phyloP scores from a whole-genome alignment of 768 basidiomycete genomes.

The Chalciporus sphaerocephalus region DNA sequence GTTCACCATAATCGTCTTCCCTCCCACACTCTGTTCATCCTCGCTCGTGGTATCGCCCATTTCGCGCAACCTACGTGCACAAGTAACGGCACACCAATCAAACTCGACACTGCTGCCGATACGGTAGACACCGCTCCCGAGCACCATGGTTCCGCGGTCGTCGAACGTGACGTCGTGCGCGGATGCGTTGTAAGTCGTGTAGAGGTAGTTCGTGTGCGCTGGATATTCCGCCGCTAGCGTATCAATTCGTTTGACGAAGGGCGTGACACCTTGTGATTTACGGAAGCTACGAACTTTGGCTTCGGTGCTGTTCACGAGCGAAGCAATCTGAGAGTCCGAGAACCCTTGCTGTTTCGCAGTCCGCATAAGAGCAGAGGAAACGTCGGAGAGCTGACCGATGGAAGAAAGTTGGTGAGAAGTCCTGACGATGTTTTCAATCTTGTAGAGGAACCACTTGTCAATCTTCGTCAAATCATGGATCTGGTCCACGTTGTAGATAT shows the following conservation, averaged over 20 bases:
- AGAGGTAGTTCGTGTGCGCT: constrained; percentile 98
- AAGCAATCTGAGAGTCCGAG: constrained; percentile 88
- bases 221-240: constrained; percentile 98
- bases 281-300: constrained; percentile 77
- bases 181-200: constrained; percentile 97
- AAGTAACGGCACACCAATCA: constrained; percentile 99
- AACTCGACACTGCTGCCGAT: constrained; percentile 99
- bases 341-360: constrained; percentile 95
- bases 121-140: constrained; percentile 96
- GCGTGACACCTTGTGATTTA: constrained; percentile 83
- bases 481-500: constrained; percentile 83
- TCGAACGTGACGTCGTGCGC: constrained; percentile 93
- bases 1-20: constrained; percentile 98
- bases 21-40: constrained; percentile 28
- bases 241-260: constrained; percentile 99
- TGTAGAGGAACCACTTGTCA: constrained; percentile 99
- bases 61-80: constrained; percentile 84
- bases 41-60: constrained; percentile 51
- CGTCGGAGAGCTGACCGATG: constrained; percentile 61
- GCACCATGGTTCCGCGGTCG: constrained; percentile 98
- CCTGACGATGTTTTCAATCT: constrained; percentile 97
- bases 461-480: constrained; percentile 96
- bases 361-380: constrained; percentile 74
- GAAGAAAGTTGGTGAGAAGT: constrained; percentile 73
- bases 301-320: constrained; percentile 70